Evolutionary conservation across 1,139 yeast genomes (phyloP).

Genomic region (Suhomyces bribrorum): DNA sequence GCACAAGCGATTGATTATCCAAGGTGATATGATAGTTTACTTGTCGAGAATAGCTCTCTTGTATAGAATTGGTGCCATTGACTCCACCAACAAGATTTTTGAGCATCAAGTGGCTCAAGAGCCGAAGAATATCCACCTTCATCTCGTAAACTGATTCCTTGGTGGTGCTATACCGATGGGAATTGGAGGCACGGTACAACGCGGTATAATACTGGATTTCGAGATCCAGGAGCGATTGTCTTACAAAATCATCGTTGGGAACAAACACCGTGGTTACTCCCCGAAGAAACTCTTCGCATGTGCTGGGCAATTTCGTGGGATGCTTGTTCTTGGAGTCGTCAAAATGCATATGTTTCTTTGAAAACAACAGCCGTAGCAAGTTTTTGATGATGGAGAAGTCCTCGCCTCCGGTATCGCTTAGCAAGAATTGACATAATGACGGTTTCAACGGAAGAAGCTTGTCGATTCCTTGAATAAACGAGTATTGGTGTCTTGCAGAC

Average conservation of each 20-base stretch:
- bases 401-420: constrained; percentile 27
- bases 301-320: constrained; percentile 18
- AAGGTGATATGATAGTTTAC: constrained; percentile 12
- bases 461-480: constrained; percentile 75
- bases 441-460: constrained; percentile 47
- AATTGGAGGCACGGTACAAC: constrained; percentile 23
- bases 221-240: constrained; percentile 27
- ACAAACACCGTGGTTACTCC: constrained; percentile 34
- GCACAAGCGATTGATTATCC: constrained; percentile 8
- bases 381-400: constrained; percentile 28
- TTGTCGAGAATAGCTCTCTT: constrained; percentile 3
- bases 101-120: constrained; percentile 32
- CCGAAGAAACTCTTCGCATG: constrained; percentile 34
- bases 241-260: constrained; percentile 36
- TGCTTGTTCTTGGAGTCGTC: constrained; percentile 12
- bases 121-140: constrained; percentile 27
- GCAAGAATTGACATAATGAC: constrained; percentile 38
- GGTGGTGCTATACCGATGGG: constrained; percentile 26
- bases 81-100: constrained; percentile 31
- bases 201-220: constrained; percentile 35
- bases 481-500: constrained; percentile 65
- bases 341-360: constrained; percentile 10
- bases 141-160: constrained; percentile 37
- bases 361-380: constrained; percentile 36
- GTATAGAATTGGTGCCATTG: constrained; percentile 28